Base-by-base conservation (phyloP, 202 grass and related monocot genomes). In the Setaria viridis region DNA sequence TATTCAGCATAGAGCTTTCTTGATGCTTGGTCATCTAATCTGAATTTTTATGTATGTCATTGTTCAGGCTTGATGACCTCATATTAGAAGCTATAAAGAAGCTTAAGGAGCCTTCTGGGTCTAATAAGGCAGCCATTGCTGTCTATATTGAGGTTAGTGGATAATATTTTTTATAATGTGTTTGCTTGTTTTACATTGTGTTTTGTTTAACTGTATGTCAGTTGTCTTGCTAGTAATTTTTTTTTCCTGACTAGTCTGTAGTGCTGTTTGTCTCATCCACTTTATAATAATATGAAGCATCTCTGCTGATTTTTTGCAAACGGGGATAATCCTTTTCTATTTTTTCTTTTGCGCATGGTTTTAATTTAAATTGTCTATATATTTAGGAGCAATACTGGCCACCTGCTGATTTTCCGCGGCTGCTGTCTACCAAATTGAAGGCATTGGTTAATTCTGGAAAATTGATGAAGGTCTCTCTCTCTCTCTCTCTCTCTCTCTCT, bases 11-110 rank as follows among this genome's bases (percentile, higher is more conserved):
- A 59, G 9, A 57, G 45, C 45, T 69, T 79, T 75, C 6, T 35
- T 69, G 39, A 54, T 86, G 76, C 25, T 83, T 73, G 47, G 45
- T 29, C 32, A 50, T 82, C 63, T 37, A 76, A 35, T 80, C 11
- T 58, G 45, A 41, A 77, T 39, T 33, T 30, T 80, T 7, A 42
- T 88, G 11, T 80, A 41, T 46, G 54, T 72, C 43, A 66, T 80
- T 78, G 60, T 60, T 82, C 79, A 99, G 97, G 85, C 85, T 96
- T 67, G 90, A 93, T 86, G 93, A 90, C 53, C 80, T 94, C 68
- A 96, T 99, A 77, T 66, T 96, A 35, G 97, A 99, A 87, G 97
- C 93, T 82, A 87, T 99, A 90, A 90, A 66, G 56, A 92, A 83
- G 37, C 71, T 93, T 67, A 93, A 95, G 6, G 90, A 93, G 60